Percentiles rank a stretch among this genome's conserved stretches.
Conservation (phyloP, 2,329 filamentous ascomycete genomes). For the Trichoderma asperellum region DNA sequence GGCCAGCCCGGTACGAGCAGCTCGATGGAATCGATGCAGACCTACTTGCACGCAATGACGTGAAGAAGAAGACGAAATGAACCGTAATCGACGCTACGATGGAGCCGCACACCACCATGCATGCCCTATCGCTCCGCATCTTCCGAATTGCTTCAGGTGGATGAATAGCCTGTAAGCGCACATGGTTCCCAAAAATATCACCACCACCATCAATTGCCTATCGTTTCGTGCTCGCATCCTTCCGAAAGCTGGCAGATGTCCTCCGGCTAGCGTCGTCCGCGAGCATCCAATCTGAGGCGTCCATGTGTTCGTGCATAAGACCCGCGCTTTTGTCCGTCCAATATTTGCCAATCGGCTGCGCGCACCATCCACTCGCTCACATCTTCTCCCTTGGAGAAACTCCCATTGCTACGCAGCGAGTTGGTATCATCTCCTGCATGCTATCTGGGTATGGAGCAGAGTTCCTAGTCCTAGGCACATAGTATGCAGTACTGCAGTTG, state of each 20-base stretch:
- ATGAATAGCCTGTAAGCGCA: not conserved
- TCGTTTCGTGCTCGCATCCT: slow-evolving; percentile 13
- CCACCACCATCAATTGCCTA: not conserved
- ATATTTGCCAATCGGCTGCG: slow-evolving; percentile 9
- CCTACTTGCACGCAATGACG: not conserved
- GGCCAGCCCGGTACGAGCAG: not conserved
- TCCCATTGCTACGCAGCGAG: not conserved
- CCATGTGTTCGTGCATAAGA: slow-evolving; percentile 20
- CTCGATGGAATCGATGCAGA: not conserved
- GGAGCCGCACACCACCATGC: too few relatives aligned
- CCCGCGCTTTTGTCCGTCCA: not conserved
- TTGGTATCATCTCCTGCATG: not conserved
- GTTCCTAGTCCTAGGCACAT: not conserved
- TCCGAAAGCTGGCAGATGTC: not conserved
- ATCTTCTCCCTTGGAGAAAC: not conserved
- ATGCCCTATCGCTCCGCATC: too few relatives aligned
- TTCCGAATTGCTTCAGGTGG: not conserved
- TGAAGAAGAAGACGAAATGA: not conserved
- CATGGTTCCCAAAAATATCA: not conserved
- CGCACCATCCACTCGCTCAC: not conserved
- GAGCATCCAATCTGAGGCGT: slow-evolving; percentile 16
- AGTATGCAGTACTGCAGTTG: not conserved
- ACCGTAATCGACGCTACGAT: not conserved
- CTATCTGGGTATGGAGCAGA: not conserved
- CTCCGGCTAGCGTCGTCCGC: not conserved